A percentile compares a stretch with the other conserved stretches of the same genome.
These are phyloP conservation scores for Pseudogymnoascus sp. DNA, from an alignment of 2,329 filamentous ascomycete species.

Conservation along the genomic window DNA sequence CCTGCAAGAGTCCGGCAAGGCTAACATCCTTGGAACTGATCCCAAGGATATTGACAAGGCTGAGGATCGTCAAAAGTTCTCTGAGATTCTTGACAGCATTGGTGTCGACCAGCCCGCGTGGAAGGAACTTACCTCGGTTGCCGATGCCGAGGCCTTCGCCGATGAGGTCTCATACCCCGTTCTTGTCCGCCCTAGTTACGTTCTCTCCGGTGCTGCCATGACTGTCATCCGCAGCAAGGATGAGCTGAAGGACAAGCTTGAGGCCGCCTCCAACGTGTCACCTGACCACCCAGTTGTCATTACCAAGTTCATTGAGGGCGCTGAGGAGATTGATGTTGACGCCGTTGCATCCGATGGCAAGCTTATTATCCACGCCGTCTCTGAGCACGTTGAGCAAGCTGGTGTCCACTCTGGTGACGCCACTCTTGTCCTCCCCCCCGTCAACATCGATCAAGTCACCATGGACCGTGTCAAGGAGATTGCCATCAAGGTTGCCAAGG, in stretches of 20 bases:
- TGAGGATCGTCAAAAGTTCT: conserved; percentile 97
- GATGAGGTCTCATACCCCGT: conserved; percentile 85
- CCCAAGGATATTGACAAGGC: conserved; percentile 95
- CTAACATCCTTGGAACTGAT: conserved; percentile 86
- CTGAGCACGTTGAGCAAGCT: conserved; percentile 92
- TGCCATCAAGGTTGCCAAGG: conserved; percentile 89
- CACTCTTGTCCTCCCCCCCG: conserved; percentile 84
- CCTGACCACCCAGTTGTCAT: conserved; percentile 98
- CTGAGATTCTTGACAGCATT: conserved; percentile 91
- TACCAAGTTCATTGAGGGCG: conserved; percentile 95
- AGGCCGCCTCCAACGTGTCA: conserved; percentile 82
- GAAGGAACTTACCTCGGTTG: conserved; percentile 90
- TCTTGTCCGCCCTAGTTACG: conserved; percentile 88
- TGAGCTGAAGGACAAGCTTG: conserved; percentile 90
- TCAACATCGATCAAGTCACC: conserved; percentile 65
- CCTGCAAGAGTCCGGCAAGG: conserved; percentile 83
- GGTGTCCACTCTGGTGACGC: conserved; percentile 98
- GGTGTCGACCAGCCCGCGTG: conserved; percentile 95
- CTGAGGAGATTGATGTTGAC: conserved; percentile 93
- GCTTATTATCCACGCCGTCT: conserved; percentile 83
- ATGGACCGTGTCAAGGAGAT: conserved; percentile 92
- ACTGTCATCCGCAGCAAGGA: conserved; percentile 84
- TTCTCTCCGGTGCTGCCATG: conserved; percentile 97
- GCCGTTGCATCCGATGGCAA: conserved; percentile 82
- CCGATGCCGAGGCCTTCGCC: conserved; percentile 82